Conservation (phyloP, 768 basidiomycete genomes). For the Russula vinacea region DNA sequence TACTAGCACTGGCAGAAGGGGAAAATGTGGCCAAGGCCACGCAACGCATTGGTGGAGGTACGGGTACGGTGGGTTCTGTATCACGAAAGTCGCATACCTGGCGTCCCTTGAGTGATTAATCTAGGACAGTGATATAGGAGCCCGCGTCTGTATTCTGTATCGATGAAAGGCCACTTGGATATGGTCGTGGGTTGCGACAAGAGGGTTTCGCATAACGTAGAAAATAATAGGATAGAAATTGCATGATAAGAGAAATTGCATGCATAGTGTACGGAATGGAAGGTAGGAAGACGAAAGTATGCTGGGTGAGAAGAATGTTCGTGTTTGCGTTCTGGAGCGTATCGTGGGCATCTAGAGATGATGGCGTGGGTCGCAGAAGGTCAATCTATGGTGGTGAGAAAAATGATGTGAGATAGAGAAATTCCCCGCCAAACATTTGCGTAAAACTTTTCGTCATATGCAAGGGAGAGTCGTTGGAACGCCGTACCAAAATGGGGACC, state of each 20-base stretch:
- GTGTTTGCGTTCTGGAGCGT: background rate
- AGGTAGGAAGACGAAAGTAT: background rate
- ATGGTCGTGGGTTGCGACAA: background rate
- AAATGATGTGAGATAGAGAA: background rate
- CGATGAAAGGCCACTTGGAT: background rate
- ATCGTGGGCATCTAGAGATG: constrained; percentile 1
- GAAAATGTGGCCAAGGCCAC: background rate
- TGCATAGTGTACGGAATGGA: background rate
- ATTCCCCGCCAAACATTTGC: background rate
- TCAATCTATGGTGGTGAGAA: constrained; percentile 3
- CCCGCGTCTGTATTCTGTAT: too few relatives aligned
- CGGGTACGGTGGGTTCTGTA: background rate
- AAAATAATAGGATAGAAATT: background rate
- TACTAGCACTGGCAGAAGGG: background rate
- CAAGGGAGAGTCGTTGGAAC: background rate
- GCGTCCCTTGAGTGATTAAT: background rate
- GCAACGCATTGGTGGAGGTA: background rate
- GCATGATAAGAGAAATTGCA: constrained; percentile 4
- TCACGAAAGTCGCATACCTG: background rate
- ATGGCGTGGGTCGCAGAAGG: constrained; percentile 2
- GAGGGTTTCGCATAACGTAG: background rate
- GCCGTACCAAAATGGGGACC: background rate
- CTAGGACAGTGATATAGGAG: background rate
- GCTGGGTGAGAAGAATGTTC: background rate
- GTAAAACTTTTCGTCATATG: background rate